Conservation (phyloP, 257 asterid genomes). For the Plantago elongata region DNA sequence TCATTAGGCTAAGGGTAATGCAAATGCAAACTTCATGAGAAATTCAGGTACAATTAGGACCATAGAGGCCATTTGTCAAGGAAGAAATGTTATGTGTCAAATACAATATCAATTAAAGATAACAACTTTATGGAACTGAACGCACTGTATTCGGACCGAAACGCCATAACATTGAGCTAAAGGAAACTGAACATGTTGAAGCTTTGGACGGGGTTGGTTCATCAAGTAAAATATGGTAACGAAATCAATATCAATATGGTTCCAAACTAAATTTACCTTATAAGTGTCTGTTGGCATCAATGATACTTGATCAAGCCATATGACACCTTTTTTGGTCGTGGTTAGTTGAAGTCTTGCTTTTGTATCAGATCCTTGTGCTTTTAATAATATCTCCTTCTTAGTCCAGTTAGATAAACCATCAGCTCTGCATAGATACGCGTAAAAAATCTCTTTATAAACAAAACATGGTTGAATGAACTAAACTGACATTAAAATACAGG, state of each 20-base stretch:
- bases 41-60: no score
- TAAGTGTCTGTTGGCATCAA: constrained; percentile 88
- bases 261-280: constrained; percentile 42
- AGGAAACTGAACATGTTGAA: no score
- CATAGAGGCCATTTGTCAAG: no score
- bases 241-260: not conserved
- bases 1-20: no score
- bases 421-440: constrained; percentile 45
- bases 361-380: constrained; percentile 60
- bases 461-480: constrained; percentile 9
- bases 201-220: no score
- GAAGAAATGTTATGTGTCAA: no score
- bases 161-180: not conserved
- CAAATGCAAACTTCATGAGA: no score
- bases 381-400: constrained; percentile 50
- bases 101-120: no score
- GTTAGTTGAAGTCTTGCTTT: constrained; percentile 75
- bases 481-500: constrained; percentile 4
- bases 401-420: constrained; percentile 66
- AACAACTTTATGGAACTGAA: no score
- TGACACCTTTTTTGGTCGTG: constrained; percentile 61
- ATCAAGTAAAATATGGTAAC: not conserved
- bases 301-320: constrained; percentile 98
- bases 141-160: not conserved
- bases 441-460: constrained; percentile 3